Percentiles rank a stretch among this genome's conserved stretches.
These are phyloP conservation scores for Myriosclerotinia scirpicola DNA, from an alignment of 2,329 filamentous ascomycete genomes.

Conservation along the genomic window DNA sequence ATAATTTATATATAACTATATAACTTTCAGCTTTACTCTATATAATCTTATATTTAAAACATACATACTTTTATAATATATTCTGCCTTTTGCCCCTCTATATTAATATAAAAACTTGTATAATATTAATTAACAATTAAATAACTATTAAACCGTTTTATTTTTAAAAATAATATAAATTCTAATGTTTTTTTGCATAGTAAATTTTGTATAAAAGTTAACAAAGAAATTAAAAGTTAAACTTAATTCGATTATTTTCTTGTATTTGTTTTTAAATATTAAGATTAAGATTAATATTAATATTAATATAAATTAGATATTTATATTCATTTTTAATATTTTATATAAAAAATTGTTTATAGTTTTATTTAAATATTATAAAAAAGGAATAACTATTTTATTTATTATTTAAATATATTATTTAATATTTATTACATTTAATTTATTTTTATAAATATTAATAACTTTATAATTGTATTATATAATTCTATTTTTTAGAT, in stretches of 20 bases:
- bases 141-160: background rate
- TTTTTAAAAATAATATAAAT: background rate
- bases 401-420: background rate
- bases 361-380: no score
- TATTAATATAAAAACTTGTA: no score
- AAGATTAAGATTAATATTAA: no score
- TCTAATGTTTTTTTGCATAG: background rate
- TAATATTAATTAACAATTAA: background rate
- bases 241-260: background rate
- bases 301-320: background rate
- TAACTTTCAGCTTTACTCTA: no score
- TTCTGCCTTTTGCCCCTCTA: no score
- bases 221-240: background rate
- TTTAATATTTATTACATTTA: constrained; percentile 1
- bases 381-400: background rate
- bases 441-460: background rate
- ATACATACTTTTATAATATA: no score
- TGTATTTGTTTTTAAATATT: background rate
- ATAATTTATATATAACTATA: no score
- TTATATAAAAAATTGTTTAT: background rate
- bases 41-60: no score
- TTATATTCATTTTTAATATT: background rate
- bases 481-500: background rate
- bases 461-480: constrained; percentile 1
- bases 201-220: background rate